Conservation (phyloP, 495 filamentous ascomycete genomes). For the Neurospora sp. region DNA sequence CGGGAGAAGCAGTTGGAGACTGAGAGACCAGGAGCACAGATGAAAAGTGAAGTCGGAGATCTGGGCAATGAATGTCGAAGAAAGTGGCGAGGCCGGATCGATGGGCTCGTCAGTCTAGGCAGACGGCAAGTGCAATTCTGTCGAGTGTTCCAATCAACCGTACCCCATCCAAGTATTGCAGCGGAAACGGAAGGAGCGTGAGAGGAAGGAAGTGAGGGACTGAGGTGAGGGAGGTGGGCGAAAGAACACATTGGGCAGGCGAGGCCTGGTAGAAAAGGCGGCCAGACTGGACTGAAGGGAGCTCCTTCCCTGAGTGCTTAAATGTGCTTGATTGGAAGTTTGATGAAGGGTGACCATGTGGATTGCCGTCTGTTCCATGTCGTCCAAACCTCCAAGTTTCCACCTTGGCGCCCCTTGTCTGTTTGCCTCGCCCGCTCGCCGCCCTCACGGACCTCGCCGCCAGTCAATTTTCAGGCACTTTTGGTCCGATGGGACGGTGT, state of each 20-base stretch:
- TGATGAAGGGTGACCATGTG: not conserved
- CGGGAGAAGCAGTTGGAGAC: too few relatives aligned
- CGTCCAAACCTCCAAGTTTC: not conserved
- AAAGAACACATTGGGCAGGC: not conserved
- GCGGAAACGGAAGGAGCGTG: not conserved
- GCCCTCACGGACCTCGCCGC: not conserved
- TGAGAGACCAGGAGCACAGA: too few relatives aligned
- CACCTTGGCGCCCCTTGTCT: not conserved
- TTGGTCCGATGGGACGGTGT: not conserved
- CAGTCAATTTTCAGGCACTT: not conserved
- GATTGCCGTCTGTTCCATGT: not conserved
- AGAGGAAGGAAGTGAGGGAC: not conserved
- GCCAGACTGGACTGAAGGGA: not conserved
- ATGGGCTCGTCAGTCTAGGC: not conserved
- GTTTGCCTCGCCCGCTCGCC: not conserved
- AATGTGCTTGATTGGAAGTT: not conserved
- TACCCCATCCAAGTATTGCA: not conserved
- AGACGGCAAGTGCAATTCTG: not conserved
- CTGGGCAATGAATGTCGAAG: not conserved
- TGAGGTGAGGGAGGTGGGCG: not conserved
- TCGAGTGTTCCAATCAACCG: not conserved
- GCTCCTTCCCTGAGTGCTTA: not conserved
- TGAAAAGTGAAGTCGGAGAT: not conserved
- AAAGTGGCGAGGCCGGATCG: not conserved
- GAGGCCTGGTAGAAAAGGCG: not conserved